Percentiles rank a stretch among this genome's conserved stretches.
phyloP scores from a whole-genome alignment of 2,329 filamentous ascomycete genomes.

The Trichothecium sympodiale region DNA sequence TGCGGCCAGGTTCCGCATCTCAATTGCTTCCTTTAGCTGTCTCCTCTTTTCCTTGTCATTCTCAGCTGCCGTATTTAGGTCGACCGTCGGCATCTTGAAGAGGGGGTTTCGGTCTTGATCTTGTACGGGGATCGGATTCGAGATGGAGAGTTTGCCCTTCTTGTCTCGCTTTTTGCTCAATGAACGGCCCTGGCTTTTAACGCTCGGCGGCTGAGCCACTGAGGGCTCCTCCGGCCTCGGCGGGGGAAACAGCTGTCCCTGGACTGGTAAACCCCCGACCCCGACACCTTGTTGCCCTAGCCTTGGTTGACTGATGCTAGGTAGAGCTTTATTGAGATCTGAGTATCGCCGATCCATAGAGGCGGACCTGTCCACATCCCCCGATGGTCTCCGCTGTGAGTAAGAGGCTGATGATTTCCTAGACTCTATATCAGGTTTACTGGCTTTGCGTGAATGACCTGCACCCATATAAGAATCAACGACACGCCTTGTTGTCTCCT shows the following conservation, averaged over 20 bases:
- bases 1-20: conserved; percentile 22
- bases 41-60: conserved; percentile 26
- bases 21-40: too few species aligned
- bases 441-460: too few species aligned
- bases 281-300: conserved; percentile 22
- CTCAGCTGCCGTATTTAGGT: conserved; percentile 34
- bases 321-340: conserved; percentile 15
- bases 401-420: too few species aligned
- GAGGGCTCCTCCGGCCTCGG: conserved; percentile 16
- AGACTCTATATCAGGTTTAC: too few species aligned
- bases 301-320: conserved; percentile 25
- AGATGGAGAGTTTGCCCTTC: conserved; percentile 33
- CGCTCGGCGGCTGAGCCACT: too few species aligned
- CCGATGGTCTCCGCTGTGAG: too few species aligned
- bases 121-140: conserved; percentile 32
- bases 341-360: too few species aligned
- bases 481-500: too few species aligned
- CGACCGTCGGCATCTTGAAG: conserved; percentile 35
- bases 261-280: conserved; percentile 25
- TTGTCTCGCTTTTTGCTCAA: conserved; percentile 10
- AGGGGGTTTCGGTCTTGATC: conserved; percentile 23
- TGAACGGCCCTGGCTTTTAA: conserved; percentile 6
- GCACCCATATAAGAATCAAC: too few species aligned
- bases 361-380: too few species aligned
- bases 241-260: conserved; percentile 30